Percentiles rank a stretch among this genome's conserved stretches.
phyloP scores from a whole-genome alignment of 208 protist genomes.

The Blechomonas ayalai region DNA sequence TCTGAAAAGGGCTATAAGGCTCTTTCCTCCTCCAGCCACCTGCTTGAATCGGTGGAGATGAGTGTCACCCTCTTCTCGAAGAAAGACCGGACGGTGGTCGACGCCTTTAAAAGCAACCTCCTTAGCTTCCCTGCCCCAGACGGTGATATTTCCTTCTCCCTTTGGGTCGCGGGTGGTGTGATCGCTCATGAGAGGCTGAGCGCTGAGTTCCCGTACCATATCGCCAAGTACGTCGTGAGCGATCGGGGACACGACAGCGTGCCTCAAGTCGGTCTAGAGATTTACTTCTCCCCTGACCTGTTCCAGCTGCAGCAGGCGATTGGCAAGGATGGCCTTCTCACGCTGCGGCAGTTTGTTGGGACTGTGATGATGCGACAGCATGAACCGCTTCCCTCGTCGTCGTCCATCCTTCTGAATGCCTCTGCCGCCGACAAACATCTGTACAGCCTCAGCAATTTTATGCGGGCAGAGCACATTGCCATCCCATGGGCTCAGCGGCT shows the following conservation, averaged over 20 bases:
- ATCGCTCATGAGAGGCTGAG: constrained; percentile 48
- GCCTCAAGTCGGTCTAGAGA: constrained; percentile 39
- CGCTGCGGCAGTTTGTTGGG: constrained; percentile 69
- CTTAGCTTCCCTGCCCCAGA: constrained; percentile 55
- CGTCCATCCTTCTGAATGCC: constrained; percentile 55
- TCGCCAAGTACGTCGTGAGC: constrained; percentile 50
- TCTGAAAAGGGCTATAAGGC: constrained; percentile 68
- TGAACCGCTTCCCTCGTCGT: constrained; percentile 49
- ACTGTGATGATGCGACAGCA: constrained; percentile 69
- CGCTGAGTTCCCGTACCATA: constrained; percentile 74
- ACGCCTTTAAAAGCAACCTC: constrained; percentile 53
- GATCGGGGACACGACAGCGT: constrained; percentile 3
- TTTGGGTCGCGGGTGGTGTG: constrained; percentile 74
- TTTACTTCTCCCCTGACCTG: constrained; percentile 83
- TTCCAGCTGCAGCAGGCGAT: constrained; percentile 53
- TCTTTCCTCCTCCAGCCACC: constrained; percentile 68
- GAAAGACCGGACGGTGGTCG: constrained; percentile 42
- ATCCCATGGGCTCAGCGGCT: constrained; percentile 57
- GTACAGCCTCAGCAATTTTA: constrained; percentile 19
- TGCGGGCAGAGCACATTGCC: constrained; percentile 17
- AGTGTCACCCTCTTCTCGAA: constrained; percentile 38
- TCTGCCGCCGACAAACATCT: constrained; percentile 16
- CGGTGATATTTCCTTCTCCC: constrained; percentile 64
- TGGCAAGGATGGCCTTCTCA: constrained; percentile 45
- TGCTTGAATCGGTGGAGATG: constrained; percentile 70